Evolutionary conservation across 2,329 filamentous ascomycete species (phyloP), one percentile per base, ranked within the genome.

Genomic region (Fusarium xyrophilum): DNA sequence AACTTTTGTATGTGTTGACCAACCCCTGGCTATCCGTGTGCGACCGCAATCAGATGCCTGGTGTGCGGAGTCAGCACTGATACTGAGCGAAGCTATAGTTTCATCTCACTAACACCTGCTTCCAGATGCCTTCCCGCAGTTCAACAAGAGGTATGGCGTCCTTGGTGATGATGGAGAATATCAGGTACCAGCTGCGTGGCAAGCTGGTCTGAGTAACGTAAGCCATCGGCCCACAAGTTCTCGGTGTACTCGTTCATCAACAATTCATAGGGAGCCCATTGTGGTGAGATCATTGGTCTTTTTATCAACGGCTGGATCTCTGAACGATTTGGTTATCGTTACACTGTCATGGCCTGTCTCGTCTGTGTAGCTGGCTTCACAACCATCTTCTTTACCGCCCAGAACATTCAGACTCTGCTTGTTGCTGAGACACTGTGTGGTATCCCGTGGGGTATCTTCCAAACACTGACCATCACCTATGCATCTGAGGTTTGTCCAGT

Each of bases 401-500:
- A 85, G 68, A 88, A 85, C 65, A 82, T 89, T 27, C 79, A 84
- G 65, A 82, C 85, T 6, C 81, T 90, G 23, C 82, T 90, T 36
- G 84, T 84, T 6, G 88, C 86, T 30, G 87, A 90, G 75, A 85
- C 90, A 38, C 80, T 90, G 5, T 88, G 86, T 69, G 89, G 88
- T 52, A 85, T 89, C 43, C 86, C 86, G 0, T 88, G 86, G 83
- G 84, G 84, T n/a, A 83, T 86, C 58, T 86, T 89, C 76, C 85
- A 87, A 74, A 82, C 82, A 32, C 78, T 88, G 38, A 86, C 85
- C 66, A 85, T 88, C 64, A 88, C 89, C 2, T 92, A 92, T 72
- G 89, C 89, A 32, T 88, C 88, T 56, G 90, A 92, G 74, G 90
- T 93, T 61, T 92, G 89, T 74, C 91, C 91, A 6, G 85, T 93